Conservation (phyloP, 1,139 yeast species). For the Geotrichum aggregatum region DNA sequence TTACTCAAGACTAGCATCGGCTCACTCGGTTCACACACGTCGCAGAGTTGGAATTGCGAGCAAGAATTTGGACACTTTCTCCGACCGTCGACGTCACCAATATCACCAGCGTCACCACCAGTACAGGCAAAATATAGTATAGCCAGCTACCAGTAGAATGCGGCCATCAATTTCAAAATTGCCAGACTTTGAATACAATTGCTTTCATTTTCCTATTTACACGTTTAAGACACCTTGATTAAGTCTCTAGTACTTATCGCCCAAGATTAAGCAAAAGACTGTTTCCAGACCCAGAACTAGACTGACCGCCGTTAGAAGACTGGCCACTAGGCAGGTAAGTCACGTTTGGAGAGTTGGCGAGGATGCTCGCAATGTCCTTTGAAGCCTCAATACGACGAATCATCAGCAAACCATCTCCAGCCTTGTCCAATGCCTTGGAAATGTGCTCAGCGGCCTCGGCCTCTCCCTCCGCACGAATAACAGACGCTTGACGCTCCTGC, state of each 20-base stretch:
- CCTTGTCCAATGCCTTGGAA: constrained; percentile 86
- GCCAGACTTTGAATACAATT: neutral
- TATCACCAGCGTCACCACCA: too few species aligned
- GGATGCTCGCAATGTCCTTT: constrained; percentile 85
- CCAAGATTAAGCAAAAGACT: constrained; percentile 15
- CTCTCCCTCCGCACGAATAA: constrained; percentile 98
- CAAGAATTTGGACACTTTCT: too few species aligned
- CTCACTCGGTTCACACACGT: too few species aligned
- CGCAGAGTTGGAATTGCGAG: too few species aligned
- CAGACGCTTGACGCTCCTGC: constrained; percentile 92
- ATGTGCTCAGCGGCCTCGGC: constrained; percentile 97
- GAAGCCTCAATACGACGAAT: constrained; percentile 96
- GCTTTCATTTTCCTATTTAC: constrained; percentile 8
- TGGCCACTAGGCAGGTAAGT: constrained; percentile 39
- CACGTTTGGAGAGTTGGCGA: constrained; percentile 78
- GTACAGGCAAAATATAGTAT: too few species aligned
- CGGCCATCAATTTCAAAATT: too few species aligned
- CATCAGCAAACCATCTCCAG: constrained; percentile 93
- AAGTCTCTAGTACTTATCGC: constrained; percentile 1
- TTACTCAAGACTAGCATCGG: too few species aligned
- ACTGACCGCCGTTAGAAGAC: neutral
- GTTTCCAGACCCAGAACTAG: constrained; percentile 7
- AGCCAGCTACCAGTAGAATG: too few species aligned
- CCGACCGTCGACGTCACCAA: too few species aligned
- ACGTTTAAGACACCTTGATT: neutral